Evolutionary conservation across 208 protist genomes (phyloP), one percentile per base, ranked within the genome.

Genomic region (Crithidia fasciculata): DNA sequence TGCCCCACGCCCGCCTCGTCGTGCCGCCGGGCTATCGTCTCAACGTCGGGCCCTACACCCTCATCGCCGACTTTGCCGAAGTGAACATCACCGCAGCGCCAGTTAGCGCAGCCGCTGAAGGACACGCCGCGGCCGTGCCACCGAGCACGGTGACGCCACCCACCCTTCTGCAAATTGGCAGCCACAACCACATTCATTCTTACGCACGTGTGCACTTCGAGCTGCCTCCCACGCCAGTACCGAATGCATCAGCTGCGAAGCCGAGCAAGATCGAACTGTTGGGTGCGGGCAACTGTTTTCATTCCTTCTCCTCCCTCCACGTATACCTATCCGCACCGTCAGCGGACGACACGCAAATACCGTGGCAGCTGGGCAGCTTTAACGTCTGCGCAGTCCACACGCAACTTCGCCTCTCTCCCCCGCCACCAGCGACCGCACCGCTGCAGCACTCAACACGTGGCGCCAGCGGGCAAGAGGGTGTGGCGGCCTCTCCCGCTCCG

Each of bases 181-280:
- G 62, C 2, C 78, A 79, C 64, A 85, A 85, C 41, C 81, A 85
- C 65, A 77, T 87, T 41, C 87, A 92, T n/a, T 74, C 87, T 8
- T 83, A 79, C 69, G 55, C 81, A 2, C 39, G 28, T 16, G 5
- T 72, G 19, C 40, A 41, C 64, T 60, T 69, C n/a, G 6, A 58
- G 52, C 37, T 68, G 8, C 16, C 16, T 0, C 7, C 50, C 50
- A 19, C 50, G 12, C 8, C 15, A 5, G 6, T 15, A 55, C n/a
- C 44, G 15, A 16, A 43, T 49, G 54, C 60, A 7, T 47, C 59
- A 6, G 3, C 28, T 16, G 2, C 65, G 12, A 1, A 6, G 18
- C 18, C 53, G 28, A 4, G 18, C 37, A 45, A 6, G 4, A 50
- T 69, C 15, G 52, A 36, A 39, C 16, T 69, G 36, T 74, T 88